phyloP scores from a whole-genome alignment of 1,284 basidiomycete genomes.

The Rhodotorula sp. region DNA sequence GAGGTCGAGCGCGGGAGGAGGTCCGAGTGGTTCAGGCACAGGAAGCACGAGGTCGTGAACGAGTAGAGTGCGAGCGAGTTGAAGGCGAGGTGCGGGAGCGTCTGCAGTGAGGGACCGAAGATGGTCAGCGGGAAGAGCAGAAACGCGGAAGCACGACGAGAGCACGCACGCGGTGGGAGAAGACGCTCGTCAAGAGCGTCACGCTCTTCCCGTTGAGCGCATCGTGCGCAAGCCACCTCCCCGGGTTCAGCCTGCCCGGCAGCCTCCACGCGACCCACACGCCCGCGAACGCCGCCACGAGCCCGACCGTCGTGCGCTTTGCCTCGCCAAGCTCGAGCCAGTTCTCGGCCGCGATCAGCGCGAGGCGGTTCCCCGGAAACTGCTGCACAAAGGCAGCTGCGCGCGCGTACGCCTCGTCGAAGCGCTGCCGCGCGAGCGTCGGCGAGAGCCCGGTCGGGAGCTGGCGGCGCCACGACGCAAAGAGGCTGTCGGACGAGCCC shows the following conservation, averaged over 20 bases:
- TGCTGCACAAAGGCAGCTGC: neutral
- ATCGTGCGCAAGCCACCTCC: conserved; percentile 24
- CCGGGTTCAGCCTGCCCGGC: conserved; percentile 1
- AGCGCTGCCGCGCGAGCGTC: conserved; percentile 13
- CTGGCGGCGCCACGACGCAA: neutral
- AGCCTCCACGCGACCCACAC: conserved; percentile 31
- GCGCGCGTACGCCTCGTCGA: conserved; percentile 10
- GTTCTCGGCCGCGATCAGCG: conserved; percentile 32
- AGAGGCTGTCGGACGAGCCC: neutral
- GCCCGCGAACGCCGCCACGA: conserved; percentile 24
- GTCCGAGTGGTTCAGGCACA: conserved; percentile 4
- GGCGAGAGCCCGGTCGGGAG: conserved; percentile 11
- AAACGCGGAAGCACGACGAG: neutral
- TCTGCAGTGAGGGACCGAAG: neutral
- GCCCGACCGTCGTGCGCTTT: conserved; percentile 26
- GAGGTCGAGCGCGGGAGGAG: conserved; percentile 36
- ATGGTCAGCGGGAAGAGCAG: neutral
- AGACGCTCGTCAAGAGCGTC: conserved; percentile 34
- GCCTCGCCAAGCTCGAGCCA: conserved; percentile 35
- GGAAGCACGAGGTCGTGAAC: conserved; percentile 22
- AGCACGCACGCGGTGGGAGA: conserved; percentile 34
- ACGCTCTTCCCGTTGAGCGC: conserved; percentile 23
- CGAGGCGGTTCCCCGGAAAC: conserved; percentile 8
- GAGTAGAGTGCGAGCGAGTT: conserved; percentile 41
- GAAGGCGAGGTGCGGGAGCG: conserved; percentile 36